phyloP scores from a whole-genome alignment of 2,329 filamentous ascomycete genomes.

The Fusarium pseudonygamai region DNA sequence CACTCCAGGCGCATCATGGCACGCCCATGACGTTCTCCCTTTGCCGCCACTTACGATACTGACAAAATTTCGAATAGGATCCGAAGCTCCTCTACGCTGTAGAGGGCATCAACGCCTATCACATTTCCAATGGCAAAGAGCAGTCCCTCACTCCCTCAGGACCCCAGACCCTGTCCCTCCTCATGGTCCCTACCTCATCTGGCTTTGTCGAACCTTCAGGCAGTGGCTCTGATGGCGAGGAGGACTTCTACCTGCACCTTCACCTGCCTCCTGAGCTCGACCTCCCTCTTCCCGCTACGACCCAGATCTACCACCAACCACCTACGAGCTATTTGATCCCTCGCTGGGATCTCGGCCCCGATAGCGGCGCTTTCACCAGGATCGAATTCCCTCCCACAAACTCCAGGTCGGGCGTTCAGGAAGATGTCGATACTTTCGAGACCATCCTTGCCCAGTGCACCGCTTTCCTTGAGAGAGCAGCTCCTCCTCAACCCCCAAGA shows the following conservation, averaged over 20 bases:
- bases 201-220: constrained; percentile 67
- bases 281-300: constrained; percentile 90
- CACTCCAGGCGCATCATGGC: constrained; percentile 16
- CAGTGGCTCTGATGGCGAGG: constrained; percentile 71
- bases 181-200: constrained; percentile 95
- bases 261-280: constrained; percentile 95
- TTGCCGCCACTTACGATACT: constrained; percentile 10
- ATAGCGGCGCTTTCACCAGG: constrained; percentile 89
- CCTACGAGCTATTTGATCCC: constrained; percentile 94
- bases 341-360: constrained; percentile 90
- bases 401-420: constrained; percentile 78
- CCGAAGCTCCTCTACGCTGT: constrained; percentile 76
- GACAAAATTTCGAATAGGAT: constrained; percentile 51
- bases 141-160: constrained; percentile 83
- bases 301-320: constrained; percentile 96
- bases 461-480: constrained; percentile 87
- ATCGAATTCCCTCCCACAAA: constrained; percentile 87
- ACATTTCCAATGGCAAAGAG: constrained; percentile 89
- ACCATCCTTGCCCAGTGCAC: constrained; percentile 98
- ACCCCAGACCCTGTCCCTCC: constrained; percentile 87
- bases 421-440: constrained; percentile 96
- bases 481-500: constrained; percentile 61
- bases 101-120: constrained; percentile 88
- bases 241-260: constrained; percentile 97
- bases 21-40: constrained; percentile 16